phyloP scores from a whole-genome alignment of 164 flowering plant genomes.

The Taxillus chinensis region DNA sequence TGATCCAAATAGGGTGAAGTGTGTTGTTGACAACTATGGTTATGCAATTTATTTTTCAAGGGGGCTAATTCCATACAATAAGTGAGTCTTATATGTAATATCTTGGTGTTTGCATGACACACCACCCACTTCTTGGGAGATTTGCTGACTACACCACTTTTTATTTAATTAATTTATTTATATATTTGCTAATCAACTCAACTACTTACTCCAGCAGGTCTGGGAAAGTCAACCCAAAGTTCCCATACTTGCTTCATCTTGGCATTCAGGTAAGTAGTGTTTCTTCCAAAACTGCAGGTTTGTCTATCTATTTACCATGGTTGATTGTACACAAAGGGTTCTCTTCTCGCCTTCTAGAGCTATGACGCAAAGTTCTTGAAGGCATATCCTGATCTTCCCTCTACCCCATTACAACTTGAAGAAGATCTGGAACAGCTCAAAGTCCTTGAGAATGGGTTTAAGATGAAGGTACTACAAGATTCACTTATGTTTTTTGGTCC shows the following conservation, averaged over 20 bases:
- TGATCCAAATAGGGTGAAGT: slow-evolving; percentile 92
- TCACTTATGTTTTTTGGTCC: too few species aligned
- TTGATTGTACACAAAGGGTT: too few species aligned
- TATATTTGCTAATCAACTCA: background rate
- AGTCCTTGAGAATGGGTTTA: slow-evolving; percentile 97
- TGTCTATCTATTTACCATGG: too few species aligned
- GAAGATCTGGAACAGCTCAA: slow-evolving; percentile 97
- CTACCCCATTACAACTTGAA: slow-evolving; percentile 97
- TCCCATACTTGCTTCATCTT: slow-evolving; percentile 87
- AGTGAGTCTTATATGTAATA: slow-evolving; percentile 30
- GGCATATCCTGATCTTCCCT: slow-evolving; percentile 69
- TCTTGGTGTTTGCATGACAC: background rate
- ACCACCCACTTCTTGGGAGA: background rate
- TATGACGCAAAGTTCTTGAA: slow-evolving; percentile 72
- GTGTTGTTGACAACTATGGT: slow-evolving; percentile 78
- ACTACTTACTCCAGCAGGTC: slow-evolving; percentile 31
- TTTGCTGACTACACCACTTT: background rate
- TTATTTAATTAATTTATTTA: background rate
- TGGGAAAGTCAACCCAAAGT: slow-evolving; percentile 65
- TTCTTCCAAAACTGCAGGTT: too few species aligned
- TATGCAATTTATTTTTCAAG: slow-evolving; percentile 94
- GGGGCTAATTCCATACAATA: slow-evolving; percentile 86
- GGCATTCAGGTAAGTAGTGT: slow-evolving; percentile 73
- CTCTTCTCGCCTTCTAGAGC: slow-evolving; percentile 39
- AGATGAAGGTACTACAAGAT: slow-evolving; percentile 62